A percentile compares a stretch with the other conserved stretches of the same genome.
phyloP scores from a whole-genome alignment of 169 alveolate genomes.

The Babesia ovata region DNA sequence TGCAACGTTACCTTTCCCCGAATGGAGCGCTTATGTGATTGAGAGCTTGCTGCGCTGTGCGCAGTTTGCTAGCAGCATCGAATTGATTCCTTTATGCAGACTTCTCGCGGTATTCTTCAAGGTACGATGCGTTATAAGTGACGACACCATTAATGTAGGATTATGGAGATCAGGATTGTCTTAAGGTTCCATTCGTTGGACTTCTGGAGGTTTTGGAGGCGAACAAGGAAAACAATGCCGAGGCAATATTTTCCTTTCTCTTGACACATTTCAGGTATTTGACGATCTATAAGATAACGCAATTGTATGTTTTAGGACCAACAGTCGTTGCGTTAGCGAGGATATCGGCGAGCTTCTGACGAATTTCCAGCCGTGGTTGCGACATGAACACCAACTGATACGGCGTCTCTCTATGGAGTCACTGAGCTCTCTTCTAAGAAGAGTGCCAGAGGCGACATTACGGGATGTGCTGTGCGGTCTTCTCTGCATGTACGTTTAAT shows the following conservation, averaged over 20 bases:
- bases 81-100: constrained; percentile 46
- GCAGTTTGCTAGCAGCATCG: constrained; percentile 28
- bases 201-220: constrained; percentile 43
- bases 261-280: constrained; percentile 56
- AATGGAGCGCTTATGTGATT: constrained; percentile 14
- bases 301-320: constrained; percentile 6
- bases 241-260: constrained; percentile 50
- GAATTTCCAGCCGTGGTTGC: constrained; percentile 49
- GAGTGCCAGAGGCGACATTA: constrained; percentile 19
- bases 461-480: constrained; percentile 4
- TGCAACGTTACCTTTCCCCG: constrained; percentile 1
- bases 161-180: constrained; percentile 40
- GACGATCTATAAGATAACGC: too few species aligned
- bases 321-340: constrained; percentile 33
- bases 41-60: constrained; percentile 35
- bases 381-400: constrained; percentile 20
- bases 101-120: constrained; percentile 57
- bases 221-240: constrained; percentile 51
- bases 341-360: constrained; percentile 21
- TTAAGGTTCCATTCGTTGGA: constrained; percentile 37
- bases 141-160: constrained; percentile 14
- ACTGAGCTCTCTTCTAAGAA: constrained; percentile 48
- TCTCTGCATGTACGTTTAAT: constrained; percentile 42
- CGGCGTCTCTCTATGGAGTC: constrained; percentile 65
- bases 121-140: constrained; percentile 11